These are phyloP conservation scores for Zygoascus flipseniorum DNA, from an alignment of 805 yeast species.

Conservation along the genomic window DNA sequence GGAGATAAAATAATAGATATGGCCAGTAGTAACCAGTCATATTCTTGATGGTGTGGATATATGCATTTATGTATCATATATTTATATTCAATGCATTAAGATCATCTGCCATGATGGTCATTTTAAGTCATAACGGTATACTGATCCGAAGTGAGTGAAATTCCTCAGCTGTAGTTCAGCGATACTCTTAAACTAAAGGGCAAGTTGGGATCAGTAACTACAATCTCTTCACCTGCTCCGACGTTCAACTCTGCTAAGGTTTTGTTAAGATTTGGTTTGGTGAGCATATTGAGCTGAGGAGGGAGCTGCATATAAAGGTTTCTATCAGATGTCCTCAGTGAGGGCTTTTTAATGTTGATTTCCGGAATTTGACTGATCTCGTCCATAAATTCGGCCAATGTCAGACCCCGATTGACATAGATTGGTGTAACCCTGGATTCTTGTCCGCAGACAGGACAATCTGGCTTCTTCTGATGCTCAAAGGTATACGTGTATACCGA, in stretches of 20 bases:
- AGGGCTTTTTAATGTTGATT: slow-evolving; percentile 34
- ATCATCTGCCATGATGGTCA: too few relatives aligned
- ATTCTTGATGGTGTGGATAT: not conserved
- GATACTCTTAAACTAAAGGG: slow-evolving; percentile 35
- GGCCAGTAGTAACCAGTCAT: slow-evolving; percentile 1
- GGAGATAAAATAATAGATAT: slow-evolving; percentile 32
- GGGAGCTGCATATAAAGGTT: slow-evolving; percentile 43
- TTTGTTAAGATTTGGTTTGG: slow-evolving; percentile 36
- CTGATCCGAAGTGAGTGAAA: too few relatives aligned
- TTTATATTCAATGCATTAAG: not conserved
- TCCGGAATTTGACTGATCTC: slow-evolving; percentile 26
- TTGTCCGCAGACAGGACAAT: slow-evolving; percentile 73
- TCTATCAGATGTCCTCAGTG: slow-evolving; percentile 34
- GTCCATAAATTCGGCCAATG: slow-evolving; percentile 38
- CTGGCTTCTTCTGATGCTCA: slow-evolving; percentile 46
- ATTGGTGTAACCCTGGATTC: slow-evolving; percentile 15
- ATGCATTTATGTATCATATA: not conserved
- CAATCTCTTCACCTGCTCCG: slow-evolving; percentile 39
- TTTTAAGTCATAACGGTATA: slow-evolving; percentile 14
- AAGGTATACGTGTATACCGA: slow-evolving; percentile 72
- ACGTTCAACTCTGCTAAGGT: slow-evolving; percentile 32
- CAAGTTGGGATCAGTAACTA: slow-evolving; percentile 44
- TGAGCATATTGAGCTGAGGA: slow-evolving; percentile 36
- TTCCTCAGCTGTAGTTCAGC: slow-evolving; percentile 19
- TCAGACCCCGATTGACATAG: slow-evolving; percentile 17